Evolutionary conservation across 768 basidiomycete genomes (phyloP).

Genomic region (Boletus vermiculosoides): DNA sequence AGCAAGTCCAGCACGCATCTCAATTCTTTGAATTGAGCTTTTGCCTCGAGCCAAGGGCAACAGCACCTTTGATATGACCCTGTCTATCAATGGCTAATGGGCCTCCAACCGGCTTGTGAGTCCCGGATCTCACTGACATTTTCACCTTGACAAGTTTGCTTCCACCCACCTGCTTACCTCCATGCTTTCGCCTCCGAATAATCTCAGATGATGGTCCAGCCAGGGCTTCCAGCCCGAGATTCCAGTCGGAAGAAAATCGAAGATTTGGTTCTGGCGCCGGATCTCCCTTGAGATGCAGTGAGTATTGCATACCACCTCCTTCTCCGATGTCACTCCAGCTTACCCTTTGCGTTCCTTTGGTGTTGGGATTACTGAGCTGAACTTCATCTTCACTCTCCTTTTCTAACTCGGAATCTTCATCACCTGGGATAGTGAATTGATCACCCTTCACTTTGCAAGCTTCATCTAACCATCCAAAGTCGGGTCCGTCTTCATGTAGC

Average conservation of each 20-base stretch:
- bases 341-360: conserved; percentile 11
- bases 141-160: conserved; percentile 28
- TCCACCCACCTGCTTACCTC: conserved; percentile 11
- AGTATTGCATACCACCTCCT: conserved; percentile 3
- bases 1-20: conserved; percentile 10
- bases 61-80: conserved; percentile 24
- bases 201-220: conserved; percentile 7
- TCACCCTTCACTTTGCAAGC: conserved; percentile 31
- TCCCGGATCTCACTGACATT: not conserved
- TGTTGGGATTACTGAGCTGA: not conserved
- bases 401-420: conserved; percentile 12
- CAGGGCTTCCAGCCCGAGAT: conserved; percentile 13
- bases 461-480: conserved; percentile 29
- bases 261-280: not conserved
- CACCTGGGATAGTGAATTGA: conserved; percentile 14
- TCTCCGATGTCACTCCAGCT: not conserved
- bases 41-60: conserved; percentile 29
- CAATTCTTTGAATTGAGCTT: conserved; percentile 33
- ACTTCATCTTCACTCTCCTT: conserved; percentile 23
- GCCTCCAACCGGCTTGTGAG: conserved; percentile 1
- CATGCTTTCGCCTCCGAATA: conserved; percentile 12
- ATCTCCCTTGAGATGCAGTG: conserved; percentile 4
- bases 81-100: conserved; percentile 24
- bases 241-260: conserved; percentile 25
- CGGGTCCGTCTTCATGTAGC: conserved; percentile 9